Base-by-base conservation (phyloP, 2,329 filamentous ascomycete species). In the Diaporthe vaccinii region DNA sequence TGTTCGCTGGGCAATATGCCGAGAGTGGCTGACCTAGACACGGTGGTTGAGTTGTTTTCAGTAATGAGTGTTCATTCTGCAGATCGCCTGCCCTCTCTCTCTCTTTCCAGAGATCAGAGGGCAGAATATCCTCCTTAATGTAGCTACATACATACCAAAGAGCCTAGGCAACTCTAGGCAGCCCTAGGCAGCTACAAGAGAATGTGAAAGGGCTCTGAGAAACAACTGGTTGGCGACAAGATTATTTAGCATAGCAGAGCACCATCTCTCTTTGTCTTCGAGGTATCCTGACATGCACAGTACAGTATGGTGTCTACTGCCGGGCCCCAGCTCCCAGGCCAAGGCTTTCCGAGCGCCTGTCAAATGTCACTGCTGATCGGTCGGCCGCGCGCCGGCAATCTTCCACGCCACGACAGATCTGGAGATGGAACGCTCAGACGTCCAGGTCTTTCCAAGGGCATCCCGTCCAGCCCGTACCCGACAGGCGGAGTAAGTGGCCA, bases 311-410 rank as follows among this genome's bases (percentile, higher is more conserved):
- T 25, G 46, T 25, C 46, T 22, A 39, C 44, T 39, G 46, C 46
- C 28, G 46, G 61, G 62, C 44, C 62, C 62, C 62, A 53, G 62
- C 46, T 39, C 14, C 46, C 17, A 14, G 62, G 62, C 31, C 62
- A 68, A 68, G 61, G 44, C 61, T 67, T 49, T 67, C 61, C 61
- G 61, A 67, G 61, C 44, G 61, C 61, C 61, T 67, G 61, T 67
- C 61, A 68, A 68, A 55, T 53, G 65, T 53, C 46, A 68, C 65
- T 55, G 65, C 46, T 68, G 46, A 53, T 68, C 65, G 46, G 46
- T 68, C 65, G 65, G 65, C 46, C 65, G 46, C 46, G 46, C 53
- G 65, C 65, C 65, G 46, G 65, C 46, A 68, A 68, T 68, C 65
- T 68, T 53, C 39, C 3, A 51, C 46, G 46, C 65, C 65, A 68